Evolutionary conservation across 345 rosid species (phyloP), one percentile per base, ranked within the genome.

Genomic region (Carallia pectinifolia): DNA sequence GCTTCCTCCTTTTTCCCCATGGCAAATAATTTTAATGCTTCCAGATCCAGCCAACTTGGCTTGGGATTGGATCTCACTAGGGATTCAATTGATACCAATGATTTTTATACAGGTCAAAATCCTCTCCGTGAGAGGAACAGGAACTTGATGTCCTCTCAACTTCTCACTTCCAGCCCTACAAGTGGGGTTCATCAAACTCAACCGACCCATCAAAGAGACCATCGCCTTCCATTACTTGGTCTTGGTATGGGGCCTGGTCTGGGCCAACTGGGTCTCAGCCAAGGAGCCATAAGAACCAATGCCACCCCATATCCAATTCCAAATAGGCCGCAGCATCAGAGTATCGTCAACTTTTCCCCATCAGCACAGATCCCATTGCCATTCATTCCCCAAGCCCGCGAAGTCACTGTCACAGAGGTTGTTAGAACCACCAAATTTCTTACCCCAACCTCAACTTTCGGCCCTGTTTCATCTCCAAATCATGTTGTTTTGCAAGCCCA

Each of bases 241-340:
- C 50, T 44, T 13, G 3, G 50, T 12, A 13, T 44, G 50, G 50
- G 50, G 16, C 1, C 8, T 53, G 3, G 30, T 19, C 6, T 13
- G 44, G 76, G 76, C 13, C 76, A 72, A 7, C 23, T 58, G 34
- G 65, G 39, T 44, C 16, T 58, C 4, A 60, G 65, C 76, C 70
- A 15, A 6, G 48, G 59, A 44, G 31, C 8, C 2, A 58, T 39
- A 36, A 65, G 65, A n/a, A 27, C 39, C 50, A 48, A 59, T 50
- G 7, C 27, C 23, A 15, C 62, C 4, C 55, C 68, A 8, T 2
- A 44, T 44, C 4, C 34, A 33, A 33, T 16, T 52, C 33, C 16
- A 55, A 9, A 23, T 16, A 48, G 65, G n/a, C 39, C 29, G 6
- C 67, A 63, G 16, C 53, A 27, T 27, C 53, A 29, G 7, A 48